These are phyloP conservation scores for Firmiana major DNA, from an alignment of 345 rosid species.

Conservation along the genomic window DNA sequence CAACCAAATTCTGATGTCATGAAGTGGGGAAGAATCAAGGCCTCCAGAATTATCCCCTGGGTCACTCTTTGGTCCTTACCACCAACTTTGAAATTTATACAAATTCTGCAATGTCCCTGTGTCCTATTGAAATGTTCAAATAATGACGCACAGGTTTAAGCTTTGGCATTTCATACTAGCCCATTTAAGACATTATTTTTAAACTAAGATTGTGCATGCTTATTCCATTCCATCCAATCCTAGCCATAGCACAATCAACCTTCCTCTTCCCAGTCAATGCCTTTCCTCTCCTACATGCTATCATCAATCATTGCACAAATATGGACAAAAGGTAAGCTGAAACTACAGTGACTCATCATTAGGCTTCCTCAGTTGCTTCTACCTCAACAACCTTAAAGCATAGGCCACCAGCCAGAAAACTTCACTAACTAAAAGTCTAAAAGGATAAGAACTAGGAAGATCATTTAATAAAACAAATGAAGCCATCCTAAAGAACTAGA, in stretches of 20 bases:
- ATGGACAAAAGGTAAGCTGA: neutral
- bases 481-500: neutral
- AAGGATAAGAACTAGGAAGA: neutral
- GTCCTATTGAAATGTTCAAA: neutral
- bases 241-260: neutral
- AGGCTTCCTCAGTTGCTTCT: neutral
- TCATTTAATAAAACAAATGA: neutral
- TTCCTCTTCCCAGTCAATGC: neutral
- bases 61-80: neutral
- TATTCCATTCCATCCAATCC: neutral
- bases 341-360: neutral
- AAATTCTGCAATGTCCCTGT: neutral
- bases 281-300: neutral
- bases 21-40: neutral
- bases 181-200: neutral
- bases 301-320: neutral
- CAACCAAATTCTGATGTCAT: neutral
- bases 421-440: neutral
- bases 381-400: neutral
- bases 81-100: neutral
- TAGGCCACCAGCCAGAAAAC: neutral
- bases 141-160: neutral
- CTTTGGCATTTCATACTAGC: neutral
- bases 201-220: neutral
- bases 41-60: neutral